Conservation (phyloP, 192 early-diverging fungal genomes). For the Backusella tuberculispora region DNA sequence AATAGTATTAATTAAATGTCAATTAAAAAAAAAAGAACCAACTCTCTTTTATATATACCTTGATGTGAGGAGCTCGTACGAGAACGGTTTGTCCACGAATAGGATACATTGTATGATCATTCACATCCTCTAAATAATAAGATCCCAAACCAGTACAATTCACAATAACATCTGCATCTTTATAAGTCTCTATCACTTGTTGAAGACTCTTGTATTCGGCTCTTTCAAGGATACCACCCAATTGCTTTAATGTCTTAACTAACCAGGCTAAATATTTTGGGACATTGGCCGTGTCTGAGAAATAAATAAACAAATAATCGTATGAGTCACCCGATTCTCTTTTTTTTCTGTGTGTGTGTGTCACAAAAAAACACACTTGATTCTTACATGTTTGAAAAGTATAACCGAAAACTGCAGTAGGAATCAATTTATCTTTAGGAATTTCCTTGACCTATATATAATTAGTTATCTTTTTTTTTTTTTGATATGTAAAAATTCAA, state of each 20-base stretch:
- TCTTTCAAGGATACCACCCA: conserved; percentile 59
- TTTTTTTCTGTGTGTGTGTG: too few species aligned
- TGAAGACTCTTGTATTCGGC: conserved; percentile 49
- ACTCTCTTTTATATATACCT: conserved; percentile 44
- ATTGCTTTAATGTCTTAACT: conserved; percentile 48
- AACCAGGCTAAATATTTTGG: conserved; percentile 75
- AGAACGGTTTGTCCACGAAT: conserved; percentile 81
- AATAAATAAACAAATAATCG: neutral
- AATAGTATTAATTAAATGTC: neutral
- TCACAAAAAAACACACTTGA: too few species aligned
- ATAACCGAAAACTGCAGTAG: conserved; percentile 19
- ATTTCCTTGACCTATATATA: conserved; percentile 13
- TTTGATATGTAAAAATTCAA: neutral
- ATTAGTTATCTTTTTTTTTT: neutral
- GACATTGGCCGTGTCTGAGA: conserved; percentile 62
- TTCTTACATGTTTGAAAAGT: conserved; percentile 39
- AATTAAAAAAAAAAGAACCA: neutral
- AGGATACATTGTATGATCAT: conserved; percentile 70
- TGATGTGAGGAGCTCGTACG: conserved; percentile 76
- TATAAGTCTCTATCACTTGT: conserved; percentile 47
- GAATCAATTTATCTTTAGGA: conserved; percentile 29
- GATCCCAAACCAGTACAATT: conserved; percentile 86
- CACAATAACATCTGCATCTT: conserved; percentile 55
- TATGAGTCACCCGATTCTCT: neutral
- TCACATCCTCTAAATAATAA: conserved; percentile 69